A percentile compares a stretch with the other conserved stretches of the same genome.
Evolutionary conservation across 768 basidiomycete species (phyloP).

Genomic region (Lactarius akahatsu): DNA sequence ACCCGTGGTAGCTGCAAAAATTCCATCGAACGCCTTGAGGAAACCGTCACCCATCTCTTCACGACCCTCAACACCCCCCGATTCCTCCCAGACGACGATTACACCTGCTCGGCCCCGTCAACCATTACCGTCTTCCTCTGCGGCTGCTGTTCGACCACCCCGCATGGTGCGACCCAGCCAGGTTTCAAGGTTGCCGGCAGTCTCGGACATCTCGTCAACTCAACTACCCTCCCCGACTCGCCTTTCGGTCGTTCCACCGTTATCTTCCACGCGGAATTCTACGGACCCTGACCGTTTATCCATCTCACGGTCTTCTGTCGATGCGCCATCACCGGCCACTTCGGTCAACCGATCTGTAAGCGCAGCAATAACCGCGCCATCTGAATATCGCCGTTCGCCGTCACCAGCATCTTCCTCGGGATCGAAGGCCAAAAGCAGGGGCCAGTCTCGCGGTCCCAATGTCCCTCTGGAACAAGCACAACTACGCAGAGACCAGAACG

Average conservation of each 20-base stretch:
- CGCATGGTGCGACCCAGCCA: constrained; percentile 5
- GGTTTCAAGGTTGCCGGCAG: background rate
- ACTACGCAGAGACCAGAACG: constrained; percentile 59
- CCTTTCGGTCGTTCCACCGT: constrained; percentile 20
- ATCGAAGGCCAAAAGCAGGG: constrained; percentile 3
- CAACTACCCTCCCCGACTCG: constrained; percentile 24
- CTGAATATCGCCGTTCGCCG: constrained; percentile 16
- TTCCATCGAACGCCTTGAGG: background rate
- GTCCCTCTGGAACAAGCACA: constrained; percentile 36
- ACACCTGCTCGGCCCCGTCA: constrained; percentile 13
- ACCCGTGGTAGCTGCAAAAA: background rate
- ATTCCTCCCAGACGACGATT: background rate
- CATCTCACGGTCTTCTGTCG: constrained; percentile 23
- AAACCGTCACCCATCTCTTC: constrained; percentile 21
- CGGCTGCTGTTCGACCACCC: constrained; percentile 14
- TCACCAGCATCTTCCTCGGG: constrained; percentile 22
- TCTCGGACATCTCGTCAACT: constrained; percentile 14
- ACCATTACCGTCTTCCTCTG: constrained; percentile 12
- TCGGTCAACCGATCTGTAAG: constrained; percentile 11
- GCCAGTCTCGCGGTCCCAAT: constrained; percentile 17
- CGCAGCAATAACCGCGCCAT: background rate
- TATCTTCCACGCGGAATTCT: constrained; percentile 13
- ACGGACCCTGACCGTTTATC: constrained; percentile 17
- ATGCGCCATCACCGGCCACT: constrained; percentile 23
- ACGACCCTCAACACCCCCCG: constrained; percentile 18